These are phyloP conservation scores for Amesomyces nigricolor DNA, from an alignment of 2,329 filamentous ascomycete genomes.

Conservation along the genomic window DNA sequence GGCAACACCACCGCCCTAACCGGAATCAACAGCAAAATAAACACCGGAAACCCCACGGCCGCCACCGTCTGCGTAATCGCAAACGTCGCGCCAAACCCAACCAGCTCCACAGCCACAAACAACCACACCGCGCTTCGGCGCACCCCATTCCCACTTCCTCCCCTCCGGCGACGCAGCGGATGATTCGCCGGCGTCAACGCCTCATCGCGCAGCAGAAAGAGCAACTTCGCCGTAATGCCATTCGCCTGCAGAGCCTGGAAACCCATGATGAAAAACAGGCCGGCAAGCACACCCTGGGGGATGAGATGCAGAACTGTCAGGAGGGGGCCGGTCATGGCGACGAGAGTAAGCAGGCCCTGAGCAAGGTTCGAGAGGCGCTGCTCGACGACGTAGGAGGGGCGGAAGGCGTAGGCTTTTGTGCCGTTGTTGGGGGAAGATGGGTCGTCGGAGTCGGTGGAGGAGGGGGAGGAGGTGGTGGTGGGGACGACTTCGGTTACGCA, in stretches of 20 bases:
- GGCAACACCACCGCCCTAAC: conserved; percentile 60
- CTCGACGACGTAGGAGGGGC: conserved; percentile 62
- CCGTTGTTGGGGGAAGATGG: conserved; percentile 30
- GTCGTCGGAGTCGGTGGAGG: neutral
- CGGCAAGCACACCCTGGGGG: conserved; percentile 72
- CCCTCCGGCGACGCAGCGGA: conserved; percentile 41
- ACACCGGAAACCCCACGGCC: conserved; percentile 72
- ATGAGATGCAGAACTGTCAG: conserved; percentile 70
- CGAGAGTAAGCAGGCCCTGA: conserved; percentile 70
- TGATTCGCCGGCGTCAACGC: conserved; percentile 54
- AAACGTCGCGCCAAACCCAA: conserved; percentile 72
- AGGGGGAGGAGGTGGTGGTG: conserved; percentile 33
- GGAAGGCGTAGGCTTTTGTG: conserved; percentile 41
- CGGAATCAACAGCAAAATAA: conserved; percentile 66
- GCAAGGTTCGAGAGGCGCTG: conserved; percentile 74
- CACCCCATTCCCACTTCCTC: conserved; percentile 37
- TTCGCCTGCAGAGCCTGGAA: conserved; percentile 71
- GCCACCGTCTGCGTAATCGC: conserved; percentile 77
- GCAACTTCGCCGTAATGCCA: conserved; percentile 68
- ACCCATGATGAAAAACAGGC: conserved; percentile 81
- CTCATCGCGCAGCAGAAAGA: conserved; percentile 63
- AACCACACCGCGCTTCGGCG: conserved; percentile 63
- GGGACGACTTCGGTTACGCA: conserved; percentile 60
- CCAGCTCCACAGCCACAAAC: conserved; percentile 63
- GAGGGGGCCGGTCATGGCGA: conserved; percentile 71